Base-by-base conservation (phyloP, 208 protist species). In the Trypanosoma avium region DNA sequence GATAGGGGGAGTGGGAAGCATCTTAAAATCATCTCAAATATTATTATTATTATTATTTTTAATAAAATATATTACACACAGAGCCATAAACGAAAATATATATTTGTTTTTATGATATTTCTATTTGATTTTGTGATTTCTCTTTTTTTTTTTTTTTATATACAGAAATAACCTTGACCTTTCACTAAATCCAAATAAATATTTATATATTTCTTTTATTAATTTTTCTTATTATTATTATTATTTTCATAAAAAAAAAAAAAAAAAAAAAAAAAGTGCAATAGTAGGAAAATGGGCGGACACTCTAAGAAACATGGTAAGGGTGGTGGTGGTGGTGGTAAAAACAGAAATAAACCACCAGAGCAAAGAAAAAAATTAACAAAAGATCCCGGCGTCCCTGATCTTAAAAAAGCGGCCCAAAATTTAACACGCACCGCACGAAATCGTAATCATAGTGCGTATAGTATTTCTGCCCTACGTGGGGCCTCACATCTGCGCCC, bases 301-400 rank as follows among this genome's bases (percentile, higher is more conserved):
- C 89, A 95, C 69, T 91, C 89, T 0, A 95, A 95, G 71, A 92
- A 95, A 61, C 78, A 79, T 46, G 86, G 89, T 19, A 84, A 77
- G 38, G 89, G 89, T 45, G 86, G 82, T 46, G 87, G 85, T 40
- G 81, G 84, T 26, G 73, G 43, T 55, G 74, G 48, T 52, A 61
- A 47, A 50, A 82, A 70, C 54, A 61, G 52, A 50, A 82, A 70
- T 71, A 68, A 48, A 45, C 55, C 59, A 24, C 70, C 48, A 12
- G 36, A 61, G 22, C 60, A 74, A 50, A 57, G 56, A 13, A 93
- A 91, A 61, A 79, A 74, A 43, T 55, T 94, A 26, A 81, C 75
- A 38, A 90, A 88, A 58, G 87, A 96, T 47, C 83, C 77, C 47
- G 86, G 87, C 17, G 84, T 96, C 24, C 90, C 90, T 1, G 80